Evolutionary conservation across 169 alveolate species (phyloP), one percentile per base, ranked within the genome.

Genomic region (Eimeria tenella): DNA sequence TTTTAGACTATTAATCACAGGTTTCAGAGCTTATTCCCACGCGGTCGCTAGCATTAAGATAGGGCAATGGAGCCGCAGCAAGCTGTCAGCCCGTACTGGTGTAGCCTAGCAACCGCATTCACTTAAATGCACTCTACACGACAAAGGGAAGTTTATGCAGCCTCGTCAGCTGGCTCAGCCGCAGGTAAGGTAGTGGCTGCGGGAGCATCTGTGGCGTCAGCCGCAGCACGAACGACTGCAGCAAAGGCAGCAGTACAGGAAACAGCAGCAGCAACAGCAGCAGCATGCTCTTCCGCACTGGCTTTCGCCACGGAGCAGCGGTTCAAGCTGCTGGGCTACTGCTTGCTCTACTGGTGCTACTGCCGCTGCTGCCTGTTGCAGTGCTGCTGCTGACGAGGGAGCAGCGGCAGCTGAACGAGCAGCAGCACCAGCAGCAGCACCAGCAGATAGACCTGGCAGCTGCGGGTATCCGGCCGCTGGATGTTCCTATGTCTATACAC

Each of bases 291-390:
- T 84, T 84, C 49, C 91, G 91, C 81, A 60, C 91, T 84, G 91
- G 91, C n/a, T 84, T 84, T 25, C 91, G 91, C 91, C 91, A 84
- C 70, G 91, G 91, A 84, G 81, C 91, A 84, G 91, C 91, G 91
- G 79, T 84, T 13, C 91, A 84, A 60, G 91, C 91, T 84, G 91
- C 91, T 56, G 91, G 91, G 91, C 79, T 84, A 19, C 81, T 84
- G 81, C 91, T 84, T 11, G 91, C 81, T 8, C 25, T 84, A 62
- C 70, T 84, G 19, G 91, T 84, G 65, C 91, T 84, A 62, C 91
- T 84, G 52, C 91, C 91, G 75, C 91, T 84, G 60, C 65, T 84
- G 81, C 91, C 91, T 62, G 91, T 84, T 84, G 91, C 91, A 31
- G 91, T 84, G n/a, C 79, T 84, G 65, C 65, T 84, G 79, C 79